These are phyloP conservation scores for Emericellopsis terricola DNA, from an alignment of 495 filamentous ascomycete species.

Conservation along the genomic window DNA sequence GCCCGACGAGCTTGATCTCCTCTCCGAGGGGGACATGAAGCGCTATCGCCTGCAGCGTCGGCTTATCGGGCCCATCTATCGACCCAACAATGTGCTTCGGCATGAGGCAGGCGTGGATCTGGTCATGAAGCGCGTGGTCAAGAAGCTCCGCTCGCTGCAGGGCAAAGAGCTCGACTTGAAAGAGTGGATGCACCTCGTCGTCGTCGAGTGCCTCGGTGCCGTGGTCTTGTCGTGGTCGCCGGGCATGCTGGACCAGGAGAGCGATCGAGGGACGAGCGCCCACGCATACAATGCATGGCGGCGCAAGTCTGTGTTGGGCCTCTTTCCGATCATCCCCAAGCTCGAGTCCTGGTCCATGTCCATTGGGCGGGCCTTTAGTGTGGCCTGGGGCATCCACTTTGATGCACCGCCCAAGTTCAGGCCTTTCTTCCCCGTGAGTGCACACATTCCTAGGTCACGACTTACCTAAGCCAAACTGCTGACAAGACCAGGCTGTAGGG, in stretches of 20 bases:
- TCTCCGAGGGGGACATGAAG: slow-evolving; percentile 16
- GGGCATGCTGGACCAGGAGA: slow-evolving; percentile 11
- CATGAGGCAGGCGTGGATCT: slow-evolving; percentile 15
- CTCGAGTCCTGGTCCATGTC: slow-evolving; percentile 5
- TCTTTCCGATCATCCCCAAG: slow-evolving; percentile 11
- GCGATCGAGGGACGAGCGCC: slow-evolving; percentile 16
- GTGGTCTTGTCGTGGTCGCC: slow-evolving; percentile 24
- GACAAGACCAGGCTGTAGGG: slow-evolving; percentile 8
- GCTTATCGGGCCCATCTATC: slow-evolving; percentile 19
- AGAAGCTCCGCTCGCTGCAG: slow-evolving; percentile 7
- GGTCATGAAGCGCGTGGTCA: slow-evolving; percentile 11
- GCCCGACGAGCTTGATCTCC: slow-evolving; percentile 16
- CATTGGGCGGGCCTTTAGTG: slow-evolving; percentile 7
- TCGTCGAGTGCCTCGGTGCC: slow-evolving; percentile 21
- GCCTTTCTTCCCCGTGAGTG: slow-evolving; percentile 17
- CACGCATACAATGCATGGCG: slow-evolving; percentile 19
- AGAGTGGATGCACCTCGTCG: slow-evolving; percentile 24
- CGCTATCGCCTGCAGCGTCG: slow-evolving; percentile 22
- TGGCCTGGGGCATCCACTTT: slow-evolving; percentile 14
- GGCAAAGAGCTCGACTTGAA: slow-evolving; percentile 17
- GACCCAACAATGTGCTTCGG: slow-evolving; percentile 14
- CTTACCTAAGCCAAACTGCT: slow-evolving; percentile 1
- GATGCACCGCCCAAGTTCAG: slow-evolving; percentile 12
- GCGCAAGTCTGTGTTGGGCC: slow-evolving; percentile 16
- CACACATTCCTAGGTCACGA: not conserved